These are phyloP conservation scores for Pisolithus sp. DNA, from an alignment of 768 basidiomycete species.

Conservation along the genomic window DNA sequence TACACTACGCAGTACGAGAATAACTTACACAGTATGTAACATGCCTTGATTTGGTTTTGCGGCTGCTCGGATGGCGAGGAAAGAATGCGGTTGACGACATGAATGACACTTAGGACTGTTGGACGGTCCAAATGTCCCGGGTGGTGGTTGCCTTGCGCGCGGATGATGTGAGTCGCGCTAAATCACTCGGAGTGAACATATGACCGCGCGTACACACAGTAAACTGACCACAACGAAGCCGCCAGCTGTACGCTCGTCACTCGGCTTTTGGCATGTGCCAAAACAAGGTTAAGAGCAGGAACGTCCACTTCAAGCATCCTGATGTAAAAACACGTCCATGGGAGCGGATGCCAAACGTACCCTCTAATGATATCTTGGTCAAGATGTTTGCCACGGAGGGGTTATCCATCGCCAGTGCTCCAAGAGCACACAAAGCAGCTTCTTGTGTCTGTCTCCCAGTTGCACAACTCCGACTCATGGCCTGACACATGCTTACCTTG, in stretches of 20 bases:
- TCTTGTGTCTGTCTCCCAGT: slow-evolving; percentile 48
- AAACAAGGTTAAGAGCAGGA: slow-evolving; percentile 33
- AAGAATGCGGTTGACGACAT: slow-evolving; percentile 61
- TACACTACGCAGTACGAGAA: neutral
- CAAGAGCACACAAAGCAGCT: slow-evolving; percentile 57
- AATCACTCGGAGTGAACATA: neutral
- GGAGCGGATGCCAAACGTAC: slow-evolving; percentile 26
- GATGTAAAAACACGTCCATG: slow-evolving; percentile 2
- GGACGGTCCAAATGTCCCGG: slow-evolving; percentile 35
- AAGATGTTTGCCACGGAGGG: slow-evolving; percentile 43
- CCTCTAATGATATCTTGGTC: slow-evolving; percentile 37
- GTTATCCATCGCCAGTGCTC: slow-evolving; percentile 62
- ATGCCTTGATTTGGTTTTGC: slow-evolving; percentile 54
- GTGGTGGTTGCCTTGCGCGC: slow-evolving; percentile 36
- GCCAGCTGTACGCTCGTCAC: slow-evolving; percentile 59
- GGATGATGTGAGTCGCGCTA: slow-evolving; percentile 58
- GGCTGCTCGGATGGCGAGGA: slow-evolving; percentile 35
- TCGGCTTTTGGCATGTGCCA: slow-evolving; percentile 53
- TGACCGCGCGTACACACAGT: neutral
- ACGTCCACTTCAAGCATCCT: slow-evolving; percentile 5
- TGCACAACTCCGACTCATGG: neutral
- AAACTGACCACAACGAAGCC: slow-evolving; percentile 58
- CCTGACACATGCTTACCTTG: slow-evolving; percentile 36
- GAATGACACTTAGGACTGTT: slow-evolving; percentile 55
- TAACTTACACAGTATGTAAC: slow-evolving; percentile 66